Percentiles rank a stretch among this genome's conserved stretches.
These are phyloP conservation scores for Alternaria ventricosa DNA, from an alignment of 2,329 filamentous ascomycete genomes.

Conservation along the genomic window DNA sequence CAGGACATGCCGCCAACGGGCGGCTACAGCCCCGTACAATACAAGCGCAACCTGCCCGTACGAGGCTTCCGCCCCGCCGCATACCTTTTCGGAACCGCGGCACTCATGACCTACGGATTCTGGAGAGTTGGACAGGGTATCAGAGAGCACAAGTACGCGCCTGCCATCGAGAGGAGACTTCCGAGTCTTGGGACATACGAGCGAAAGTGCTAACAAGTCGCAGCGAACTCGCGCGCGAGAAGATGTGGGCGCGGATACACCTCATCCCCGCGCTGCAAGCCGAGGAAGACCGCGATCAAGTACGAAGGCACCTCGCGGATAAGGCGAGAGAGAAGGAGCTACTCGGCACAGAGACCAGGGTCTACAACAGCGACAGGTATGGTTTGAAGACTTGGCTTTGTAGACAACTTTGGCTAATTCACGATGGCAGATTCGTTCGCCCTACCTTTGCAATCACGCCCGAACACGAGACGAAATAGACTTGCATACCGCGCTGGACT, in stretches of 20 bases:
- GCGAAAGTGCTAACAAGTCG: slow-evolving; percentile 23
- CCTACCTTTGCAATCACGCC: slow-evolving; percentile 80
- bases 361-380: slow-evolving; percentile 89
- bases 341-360: slow-evolving; percentile 79
- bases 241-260: slow-evolving; percentile 97
- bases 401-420: slow-evolving; percentile 9
- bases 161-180: not conserved
- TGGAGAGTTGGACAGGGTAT: slow-evolving; percentile 83
- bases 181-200: not conserved
- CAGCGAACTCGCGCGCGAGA: slow-evolving; percentile 93
- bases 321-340: slow-evolving; percentile 90
- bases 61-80: slow-evolving; percentile 85
- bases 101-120: slow-evolving; percentile 88
- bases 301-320: slow-evolving; percentile 84
- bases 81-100: slow-evolving; percentile 77
- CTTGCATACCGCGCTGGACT: not conserved
- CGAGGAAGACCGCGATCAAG: slow-evolving; percentile 94
- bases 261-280: slow-evolving; percentile 93
- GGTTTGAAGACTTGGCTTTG: slow-evolving; percentile 33
- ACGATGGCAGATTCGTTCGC: slow-evolving; percentile 61
- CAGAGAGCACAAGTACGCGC: slow-evolving; percentile 84
- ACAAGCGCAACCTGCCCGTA: slow-evolving; percentile 94
- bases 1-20: slow-evolving; percentile 96
- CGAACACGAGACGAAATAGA: slow-evolving; percentile 64
- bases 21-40: slow-evolving; percentile 96